Evolutionary conservation across 2,329 filamentous ascomycete species (phyloP), one percentile per base, ranked within the genome.

Genomic region (Aspergillus brunneoviolaceus): DNA sequence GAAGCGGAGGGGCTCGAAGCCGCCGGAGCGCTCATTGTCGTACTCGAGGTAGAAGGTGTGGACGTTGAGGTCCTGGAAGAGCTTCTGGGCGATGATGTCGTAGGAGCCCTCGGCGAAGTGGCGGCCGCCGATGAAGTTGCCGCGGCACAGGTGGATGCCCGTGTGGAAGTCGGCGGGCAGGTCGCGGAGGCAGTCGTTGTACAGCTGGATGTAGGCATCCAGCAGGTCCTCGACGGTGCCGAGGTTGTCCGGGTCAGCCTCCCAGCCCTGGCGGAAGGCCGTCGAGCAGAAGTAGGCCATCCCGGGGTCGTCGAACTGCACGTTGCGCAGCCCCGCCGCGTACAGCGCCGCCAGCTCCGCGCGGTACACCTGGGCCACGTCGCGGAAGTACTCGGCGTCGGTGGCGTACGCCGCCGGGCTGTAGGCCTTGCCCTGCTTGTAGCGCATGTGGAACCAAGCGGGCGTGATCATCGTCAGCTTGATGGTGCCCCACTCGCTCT

Each of bases 391-490:
- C 51, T 53, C 51, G 19, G 33, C 35, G 7, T 53, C 51, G 51
- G 19, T 53, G 51, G 51, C 35, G 23, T 53, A 53, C 10, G 51
- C 51, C 33, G 29, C 51, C 6, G 35, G 35, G 23, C 21, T 45
- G 35, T 53, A 53, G 14, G 51, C 51, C 51, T 53, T 53, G 7
- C 51, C 51, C 51, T 53, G 51, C 35, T 53, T 53, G 35, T 53
- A 53, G 33, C 51, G 51, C 51, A 53, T 53, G 23, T 53, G 51
- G 51, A 53, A 53, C 51, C 51, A 53, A 5, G 51, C 51, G 10
- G 51, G 51, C n/a, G 51, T 53, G 35, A 53, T 53, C 51, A 53
- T 53, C n/a, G 51, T 53, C 35, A 53, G 21, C 51, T 53, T 53
- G 35, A 53, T 53, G 33, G 19, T 53, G 12, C 25, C n/a, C 51